A percentile compares a stretch with the other conserved stretches of the same genome.
Evolutionary conservation across 1,284 basidiomycete species (phyloP).

Genomic region (Pyrrhoderma noxium): DNA sequence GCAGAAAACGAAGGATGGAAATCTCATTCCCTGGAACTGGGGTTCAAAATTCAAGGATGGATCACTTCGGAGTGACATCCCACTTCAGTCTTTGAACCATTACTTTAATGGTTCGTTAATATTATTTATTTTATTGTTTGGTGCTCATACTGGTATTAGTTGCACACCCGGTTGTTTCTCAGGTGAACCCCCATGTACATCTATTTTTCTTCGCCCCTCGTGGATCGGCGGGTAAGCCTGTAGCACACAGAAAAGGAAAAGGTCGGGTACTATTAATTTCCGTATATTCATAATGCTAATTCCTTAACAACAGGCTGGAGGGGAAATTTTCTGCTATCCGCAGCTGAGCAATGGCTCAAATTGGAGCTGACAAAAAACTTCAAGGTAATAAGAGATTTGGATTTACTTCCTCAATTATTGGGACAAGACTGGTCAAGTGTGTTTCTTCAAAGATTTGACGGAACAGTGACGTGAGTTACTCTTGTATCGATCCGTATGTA

Average conservation of each 20-base stretch:
- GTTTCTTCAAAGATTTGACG: constrained; percentile 85
- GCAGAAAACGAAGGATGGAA: constrained; percentile 84
- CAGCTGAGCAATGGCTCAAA: constrained; percentile 89
- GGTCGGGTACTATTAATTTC: constrained; percentile 35
- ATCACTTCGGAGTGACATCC: constrained; percentile 88
- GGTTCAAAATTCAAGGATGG: constrained; percentile 92
- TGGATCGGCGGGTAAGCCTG: constrained; percentile 90
- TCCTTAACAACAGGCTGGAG: constrained; percentile 65
- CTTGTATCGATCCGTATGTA: constrained; percentile 14
- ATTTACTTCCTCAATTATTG: constrained; percentile 80
- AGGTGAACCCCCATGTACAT: constrained; percentile 97
- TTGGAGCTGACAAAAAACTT: constrained; percentile 94
- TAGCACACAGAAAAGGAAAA: constrained; percentile 88
- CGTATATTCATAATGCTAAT: background rate
- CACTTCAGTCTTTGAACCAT: constrained; percentile 86
- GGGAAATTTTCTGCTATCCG: constrained; percentile 91
- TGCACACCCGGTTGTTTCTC: constrained; percentile 92
- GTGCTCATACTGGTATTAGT: constrained; percentile 39
- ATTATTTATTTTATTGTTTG: constrained; percentile 9
- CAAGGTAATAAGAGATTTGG: constrained; percentile 91
- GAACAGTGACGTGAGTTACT: constrained; percentile 64
- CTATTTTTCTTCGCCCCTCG: constrained; percentile 96
- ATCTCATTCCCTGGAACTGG: constrained; percentile 89
- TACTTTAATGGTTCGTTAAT: constrained; percentile 71
- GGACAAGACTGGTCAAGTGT: constrained; percentile 95